Conservation (phyloP, 2,329 filamentous ascomycete genomes). For the Trichoderma harzianum region DNA sequence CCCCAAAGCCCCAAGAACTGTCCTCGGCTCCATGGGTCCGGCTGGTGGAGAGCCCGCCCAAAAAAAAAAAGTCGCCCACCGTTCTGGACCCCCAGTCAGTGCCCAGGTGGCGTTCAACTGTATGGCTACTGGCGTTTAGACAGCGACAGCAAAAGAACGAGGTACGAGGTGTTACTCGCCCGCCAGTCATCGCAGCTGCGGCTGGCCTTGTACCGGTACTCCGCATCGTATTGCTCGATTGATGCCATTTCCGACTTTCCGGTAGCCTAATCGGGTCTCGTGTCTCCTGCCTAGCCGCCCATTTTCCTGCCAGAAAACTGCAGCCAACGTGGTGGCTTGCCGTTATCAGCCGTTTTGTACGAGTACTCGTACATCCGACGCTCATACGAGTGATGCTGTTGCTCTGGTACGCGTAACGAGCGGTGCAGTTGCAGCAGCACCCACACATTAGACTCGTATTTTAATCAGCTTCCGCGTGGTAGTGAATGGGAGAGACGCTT, state of each 20-base stretch:
- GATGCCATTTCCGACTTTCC: conserved; percentile 6
- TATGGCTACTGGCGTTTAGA: background rate
- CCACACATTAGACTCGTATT: conserved; percentile 8
- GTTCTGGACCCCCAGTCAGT: background rate
- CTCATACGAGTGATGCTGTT: background rate
- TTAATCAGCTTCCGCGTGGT: background rate
- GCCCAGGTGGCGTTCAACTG: background rate
- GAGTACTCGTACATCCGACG: background rate
- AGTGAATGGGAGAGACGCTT: background rate
- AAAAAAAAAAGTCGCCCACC: background rate
- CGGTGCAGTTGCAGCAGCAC: background rate
- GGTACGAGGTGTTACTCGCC: background rate
- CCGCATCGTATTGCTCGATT: conserved; percentile 1
- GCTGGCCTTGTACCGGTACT: background rate
- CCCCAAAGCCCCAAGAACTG: background rate
- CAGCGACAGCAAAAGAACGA: background rate
- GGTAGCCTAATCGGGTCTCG: conserved; percentile 2
- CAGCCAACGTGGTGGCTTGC: conserved; percentile 5
- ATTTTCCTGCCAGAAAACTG: background rate
- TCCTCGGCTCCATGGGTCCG: conserved; percentile 1
- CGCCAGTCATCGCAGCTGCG: background rate
- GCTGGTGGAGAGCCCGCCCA: background rate
- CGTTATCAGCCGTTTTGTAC: background rate
- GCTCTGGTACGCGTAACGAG: background rate
- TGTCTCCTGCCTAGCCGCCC: conserved; percentile 2